Percentiles rank a stretch among this genome's conserved stretches.
Evolutionary conservation across 2,329 filamentous ascomycete genomes (phyloP).

Genomic region (Aspergillus jensenii): DNA sequence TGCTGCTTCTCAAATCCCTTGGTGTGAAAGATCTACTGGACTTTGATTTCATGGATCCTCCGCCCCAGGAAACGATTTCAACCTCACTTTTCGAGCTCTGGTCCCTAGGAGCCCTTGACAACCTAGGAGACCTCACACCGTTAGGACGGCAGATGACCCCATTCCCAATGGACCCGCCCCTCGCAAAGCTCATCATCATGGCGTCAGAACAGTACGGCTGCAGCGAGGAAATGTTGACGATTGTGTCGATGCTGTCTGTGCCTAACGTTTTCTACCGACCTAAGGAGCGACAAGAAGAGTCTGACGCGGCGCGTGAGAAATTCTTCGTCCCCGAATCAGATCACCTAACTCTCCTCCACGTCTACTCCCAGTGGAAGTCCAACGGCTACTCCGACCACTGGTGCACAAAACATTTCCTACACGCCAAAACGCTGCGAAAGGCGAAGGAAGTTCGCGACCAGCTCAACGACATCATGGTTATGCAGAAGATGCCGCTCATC

Average conservation of each 20-base stretch:
- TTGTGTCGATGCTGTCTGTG: constrained; percentile 96
- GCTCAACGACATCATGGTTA: constrained; percentile 87
- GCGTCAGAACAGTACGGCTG: constrained; percentile 86
- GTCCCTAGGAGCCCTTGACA: constrained; percentile 90
- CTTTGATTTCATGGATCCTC: constrained; percentile 99
- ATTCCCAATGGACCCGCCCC: constrained; percentile 95
- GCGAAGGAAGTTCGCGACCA: constrained; percentile 95
- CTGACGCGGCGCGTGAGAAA: constrained; percentile 91
- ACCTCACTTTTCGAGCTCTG: constrained; percentile 97
- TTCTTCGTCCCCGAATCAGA: constrained; percentile 99
- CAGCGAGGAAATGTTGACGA: constrained; percentile 96
- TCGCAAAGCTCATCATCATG: constrained; percentile 93
- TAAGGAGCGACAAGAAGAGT: constrained; percentile 94
- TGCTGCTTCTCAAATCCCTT: constrained; percentile 88
- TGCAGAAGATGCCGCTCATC: constrained; percentile 83
- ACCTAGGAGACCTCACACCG: constrained; percentile 84
- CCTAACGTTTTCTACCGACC: constrained; percentile 96
- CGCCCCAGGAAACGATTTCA: constrained; percentile 94
- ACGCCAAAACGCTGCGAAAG: constrained; percentile 87
- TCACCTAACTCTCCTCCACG: constrained; percentile 91
- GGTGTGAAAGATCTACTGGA: constrained; percentile 92
- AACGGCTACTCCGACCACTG: constrained; percentile 88
- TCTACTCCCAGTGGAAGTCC: constrained; percentile 91
- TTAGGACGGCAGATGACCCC: constrained; percentile 92
- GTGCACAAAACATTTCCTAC: constrained; percentile 91